Evolutionary conservation across 2,329 filamentous ascomycete species (phyloP).

Genomic region (Fonsecaea multimorphosa): DNA sequence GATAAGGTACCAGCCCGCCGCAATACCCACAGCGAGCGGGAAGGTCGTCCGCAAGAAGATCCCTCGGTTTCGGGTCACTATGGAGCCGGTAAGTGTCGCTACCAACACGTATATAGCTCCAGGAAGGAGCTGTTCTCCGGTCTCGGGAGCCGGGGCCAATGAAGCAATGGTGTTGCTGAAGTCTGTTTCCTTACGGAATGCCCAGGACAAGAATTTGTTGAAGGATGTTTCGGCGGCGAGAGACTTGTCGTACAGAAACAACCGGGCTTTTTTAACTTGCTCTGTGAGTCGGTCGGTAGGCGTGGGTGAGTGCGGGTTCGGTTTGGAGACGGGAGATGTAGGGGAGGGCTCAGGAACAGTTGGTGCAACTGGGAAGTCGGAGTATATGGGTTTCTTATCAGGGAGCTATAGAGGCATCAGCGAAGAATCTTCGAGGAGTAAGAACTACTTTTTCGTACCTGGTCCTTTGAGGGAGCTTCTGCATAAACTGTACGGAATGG

Average conservation of each 20-base stretch:
- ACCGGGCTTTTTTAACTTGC: slow-evolving; percentile 78
- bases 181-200: slow-evolving; percentile 83
- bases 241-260: slow-evolving; percentile 79
- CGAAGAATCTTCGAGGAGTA: slow-evolving; percentile 9
- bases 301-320: slow-evolving; percentile 60
- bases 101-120: slow-evolving; percentile 92
- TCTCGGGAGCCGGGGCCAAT: slow-evolving; percentile 82
- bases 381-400: slow-evolving; percentile 52
- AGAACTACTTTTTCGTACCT: slow-evolving; percentile 37
- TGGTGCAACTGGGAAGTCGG: slow-evolving; percentile 35
- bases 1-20: slow-evolving; percentile 81
- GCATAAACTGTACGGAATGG: slow-evolving; percentile 50
- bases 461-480: slow-evolving; percentile 48
- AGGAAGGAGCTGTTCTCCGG: slow-evolving; percentile 86
- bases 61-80: slow-evolving; percentile 85
- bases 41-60: slow-evolving; percentile 77
- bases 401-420: slow-evolving; percentile 35
- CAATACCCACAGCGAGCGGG: slow-evolving; percentile 79
- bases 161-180: slow-evolving; percentile 90
- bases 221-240: slow-evolving; percentile 78
- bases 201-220: slow-evolving; percentile 79
- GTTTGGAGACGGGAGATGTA: slow-evolving; percentile 27
- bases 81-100: slow-evolving; percentile 91
- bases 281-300: slow-evolving; percentile 87
- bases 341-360: slow-evolving; percentile 28